A percentile compares a stretch with the other conserved stretches of the same genome.
These are phyloP conservation scores for Cryptosporidium canis DNA, from an alignment of 169 alveolate genomes.

Conservation along the genomic window DNA sequence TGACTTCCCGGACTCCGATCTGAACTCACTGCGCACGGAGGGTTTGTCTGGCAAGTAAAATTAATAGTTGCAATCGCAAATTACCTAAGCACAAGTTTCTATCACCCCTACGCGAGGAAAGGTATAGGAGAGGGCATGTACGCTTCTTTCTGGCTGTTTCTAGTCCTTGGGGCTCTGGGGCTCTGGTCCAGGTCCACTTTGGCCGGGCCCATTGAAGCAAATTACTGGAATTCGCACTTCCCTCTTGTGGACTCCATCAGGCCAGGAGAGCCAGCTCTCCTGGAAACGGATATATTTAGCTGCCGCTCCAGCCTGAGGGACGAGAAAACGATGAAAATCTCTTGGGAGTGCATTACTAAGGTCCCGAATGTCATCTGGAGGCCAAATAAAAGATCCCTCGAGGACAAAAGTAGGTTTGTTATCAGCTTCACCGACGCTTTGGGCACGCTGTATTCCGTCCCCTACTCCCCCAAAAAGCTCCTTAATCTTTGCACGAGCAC, in stretches of 20 bases:
- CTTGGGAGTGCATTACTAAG: constrained; percentile 59
- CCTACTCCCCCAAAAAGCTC: constrained; percentile 20
- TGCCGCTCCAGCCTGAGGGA: neutral
- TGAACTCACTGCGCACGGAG: too few relatives aligned
- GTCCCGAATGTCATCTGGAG: constrained; percentile 19
- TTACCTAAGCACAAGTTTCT: too few relatives aligned
- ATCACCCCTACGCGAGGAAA: too few relatives aligned
- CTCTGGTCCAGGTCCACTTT: too few relatives aligned
- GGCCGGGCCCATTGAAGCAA: neutral
- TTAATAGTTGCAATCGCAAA: too few relatives aligned
- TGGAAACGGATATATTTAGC: constrained; percentile 29
- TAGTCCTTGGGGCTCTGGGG: too few relatives aligned
- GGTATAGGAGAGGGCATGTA: too few relatives aligned
- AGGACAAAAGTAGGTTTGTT: neutral
- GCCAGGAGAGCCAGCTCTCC: neutral
- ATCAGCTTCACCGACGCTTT: constrained; percentile 43
- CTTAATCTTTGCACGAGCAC: constrained; percentile 41
- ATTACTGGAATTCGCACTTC: constrained; percentile 44
- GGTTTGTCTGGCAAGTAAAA: too few relatives aligned
- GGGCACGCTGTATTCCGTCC: constrained; percentile 41
- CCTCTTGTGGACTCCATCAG: neutral
- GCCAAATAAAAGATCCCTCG: constrained; percentile 1
- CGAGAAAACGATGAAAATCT: neutral
- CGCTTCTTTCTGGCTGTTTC: too few relatives aligned
- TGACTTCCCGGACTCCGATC: too few relatives aligned